A percentile compares a stretch with the other conserved stretches of the same genome.
phyloP scores from a whole-genome alignment of 2,329 filamentous ascomycete genomes.

The Niveomyces coronatus region DNA sequence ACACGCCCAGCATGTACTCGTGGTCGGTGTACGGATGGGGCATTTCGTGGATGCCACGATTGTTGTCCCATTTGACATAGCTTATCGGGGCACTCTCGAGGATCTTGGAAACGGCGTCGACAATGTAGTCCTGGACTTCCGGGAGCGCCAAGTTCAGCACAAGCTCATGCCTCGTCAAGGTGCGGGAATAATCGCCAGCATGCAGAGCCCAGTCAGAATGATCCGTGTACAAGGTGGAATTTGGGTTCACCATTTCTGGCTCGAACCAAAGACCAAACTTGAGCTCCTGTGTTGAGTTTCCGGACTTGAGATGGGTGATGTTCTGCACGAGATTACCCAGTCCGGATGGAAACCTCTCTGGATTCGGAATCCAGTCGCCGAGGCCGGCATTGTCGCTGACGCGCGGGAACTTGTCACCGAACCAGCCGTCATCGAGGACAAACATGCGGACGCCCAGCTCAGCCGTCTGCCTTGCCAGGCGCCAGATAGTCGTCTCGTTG shows the following conservation, averaged over 20 bases:
- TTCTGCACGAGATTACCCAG: slow-evolving; percentile 39
- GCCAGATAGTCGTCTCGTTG: slow-evolving; percentile 44
- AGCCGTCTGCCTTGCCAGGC: slow-evolving; percentile 45
- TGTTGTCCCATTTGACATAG: slow-evolving; percentile 62
- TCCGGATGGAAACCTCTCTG: slow-evolving; percentile 47
- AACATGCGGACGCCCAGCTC: slow-evolving; percentile 51
- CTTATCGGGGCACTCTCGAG: slow-evolving; percentile 42
- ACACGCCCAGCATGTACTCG: slow-evolving; percentile 53
- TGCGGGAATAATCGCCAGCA: slow-evolving; percentile 45
- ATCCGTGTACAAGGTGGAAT: slow-evolving; percentile 47
- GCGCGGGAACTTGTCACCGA: slow-evolving; percentile 51
- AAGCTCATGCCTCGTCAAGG: slow-evolving; percentile 45
- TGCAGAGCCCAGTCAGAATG: slow-evolving; percentile 57
- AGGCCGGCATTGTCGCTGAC: slow-evolving; percentile 46
- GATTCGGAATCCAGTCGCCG: slow-evolving; percentile 54
- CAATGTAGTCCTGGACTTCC: slow-evolving; percentile 54
- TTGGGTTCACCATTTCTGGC: slow-evolving; percentile 57
- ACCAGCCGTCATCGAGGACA: slow-evolving; percentile 59
- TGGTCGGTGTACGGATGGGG: slow-evolving; percentile 43
- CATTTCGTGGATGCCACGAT: slow-evolving; percentile 52
- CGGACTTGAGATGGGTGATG: slow-evolving; percentile 38
- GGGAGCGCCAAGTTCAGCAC: slow-evolving; percentile 50
- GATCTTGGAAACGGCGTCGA: slow-evolving; percentile 42
- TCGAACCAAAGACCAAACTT: slow-evolving; percentile 58
- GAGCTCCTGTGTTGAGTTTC: slow-evolving; percentile 36